Base-by-base conservation (phyloP, 1,284 basidiomycete genomes). In the Somion occarium region DNA sequence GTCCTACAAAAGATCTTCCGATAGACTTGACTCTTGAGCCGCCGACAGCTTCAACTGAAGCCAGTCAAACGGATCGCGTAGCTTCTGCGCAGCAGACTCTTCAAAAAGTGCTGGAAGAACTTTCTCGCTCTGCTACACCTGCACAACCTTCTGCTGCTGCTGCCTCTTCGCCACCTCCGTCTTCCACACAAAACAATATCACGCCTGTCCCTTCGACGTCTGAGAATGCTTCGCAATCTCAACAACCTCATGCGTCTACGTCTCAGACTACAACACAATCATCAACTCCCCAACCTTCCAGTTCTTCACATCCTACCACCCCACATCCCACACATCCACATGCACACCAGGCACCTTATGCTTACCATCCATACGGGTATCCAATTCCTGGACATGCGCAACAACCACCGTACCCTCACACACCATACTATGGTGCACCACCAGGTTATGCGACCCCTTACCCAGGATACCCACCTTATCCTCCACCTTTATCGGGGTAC, bases 381-480 rank as follows among this genome's bases (percentile, higher is more conserved):
- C 49, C 54, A 44, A 20, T 46, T 37, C 48, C 22, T 34, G 57
- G 58, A 18, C 59, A 60, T 24, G 52, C 60, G 11, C 58, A 57
- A 34, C 64, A 69, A 44, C 59, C 68, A 13, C 61, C 69, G n/a
- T 71, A 73, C 39, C 38, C 56, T 9, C 53, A 54, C 24, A 24
- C 72, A 1, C 77, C 84, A 0, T 85, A 83, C 58, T 86, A 83
- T 55, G 68, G 71, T 50, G 68, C 69, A 26, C 56, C 56, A 9
- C 52, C 64, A 50, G 25, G 50, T 43, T 47, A 51, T 45, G 42
- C 42, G 15, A 30, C 59, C 37, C 53, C 54, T 9, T 53, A 58
- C 44, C 59, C 61, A 39, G 54, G 59, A 19, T 64, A 65, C 46
- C 57, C 61, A 3, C 53, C 61, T 0, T 62, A 61, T 39, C 64